Conservation (phyloP, 129 eudicot genomes). For the Rutidosis leptorrhynchoides region DNA sequence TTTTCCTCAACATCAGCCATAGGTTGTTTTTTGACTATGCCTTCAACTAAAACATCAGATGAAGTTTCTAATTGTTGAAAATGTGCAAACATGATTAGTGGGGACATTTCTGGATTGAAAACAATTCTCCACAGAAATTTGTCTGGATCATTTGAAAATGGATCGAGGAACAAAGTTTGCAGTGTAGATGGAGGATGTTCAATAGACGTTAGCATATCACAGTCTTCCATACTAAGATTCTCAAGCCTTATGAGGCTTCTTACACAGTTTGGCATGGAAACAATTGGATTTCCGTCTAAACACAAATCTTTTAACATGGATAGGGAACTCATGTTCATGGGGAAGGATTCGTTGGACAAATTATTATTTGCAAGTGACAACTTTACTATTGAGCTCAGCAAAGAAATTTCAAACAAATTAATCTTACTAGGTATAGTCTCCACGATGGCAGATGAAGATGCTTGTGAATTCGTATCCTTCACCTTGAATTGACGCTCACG, state of each 20-base stretch:
- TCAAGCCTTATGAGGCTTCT: constrained; percentile 8
- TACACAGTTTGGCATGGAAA: constrained; percentile 11
- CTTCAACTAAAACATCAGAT: not conserved
- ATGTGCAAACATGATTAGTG: not conserved
- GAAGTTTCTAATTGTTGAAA: not conserved
- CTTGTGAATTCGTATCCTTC: too few relatives aligned
- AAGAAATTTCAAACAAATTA: not conserved
- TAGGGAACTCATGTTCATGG: constrained; percentile 6
- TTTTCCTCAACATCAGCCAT: not conserved
- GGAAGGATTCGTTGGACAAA: constrained; percentile 7
- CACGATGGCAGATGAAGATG: too few relatives aligned
- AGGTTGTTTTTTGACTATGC: not conserved
- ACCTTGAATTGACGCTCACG: not conserved
- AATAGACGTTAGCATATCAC: not conserved
- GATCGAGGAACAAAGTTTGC: too few relatives aligned
- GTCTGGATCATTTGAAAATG: not conserved
- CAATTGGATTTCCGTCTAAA: constrained; percentile 8
- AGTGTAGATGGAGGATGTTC: constrained; percentile 3
- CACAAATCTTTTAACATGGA: not conserved
- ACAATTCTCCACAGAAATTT: not conserved
- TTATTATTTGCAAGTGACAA: constrained; percentile 3
- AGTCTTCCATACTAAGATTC: not conserved
- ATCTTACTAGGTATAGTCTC: too few relatives aligned
- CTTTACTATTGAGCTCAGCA: not conserved
- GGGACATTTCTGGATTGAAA: not conserved